phyloP scores from a whole-genome alignment of 2,329 filamentous ascomycete species.

The Thelonectria olida region DNA sequence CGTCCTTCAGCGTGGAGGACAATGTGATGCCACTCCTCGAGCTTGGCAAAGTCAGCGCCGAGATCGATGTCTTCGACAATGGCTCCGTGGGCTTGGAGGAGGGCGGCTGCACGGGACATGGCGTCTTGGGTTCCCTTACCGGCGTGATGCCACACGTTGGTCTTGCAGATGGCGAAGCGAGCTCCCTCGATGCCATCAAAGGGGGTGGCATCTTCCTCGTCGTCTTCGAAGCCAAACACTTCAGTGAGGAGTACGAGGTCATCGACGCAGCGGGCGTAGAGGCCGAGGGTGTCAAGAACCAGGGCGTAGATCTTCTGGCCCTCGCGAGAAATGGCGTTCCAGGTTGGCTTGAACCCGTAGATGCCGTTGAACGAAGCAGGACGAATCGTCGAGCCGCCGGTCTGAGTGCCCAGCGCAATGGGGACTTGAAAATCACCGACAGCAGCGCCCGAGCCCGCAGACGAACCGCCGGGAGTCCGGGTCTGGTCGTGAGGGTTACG shows the following conservation, averaged over 20 bases:
- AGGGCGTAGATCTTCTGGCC: slow-evolving; percentile 68
- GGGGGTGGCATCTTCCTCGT: slow-evolving; percentile 45
- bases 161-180: slow-evolving; percentile 66
- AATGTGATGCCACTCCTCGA: slow-evolving; percentile 63
- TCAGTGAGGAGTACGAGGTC: slow-evolving; percentile 68
- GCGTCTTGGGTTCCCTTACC: slow-evolving; percentile 56
- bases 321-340: slow-evolving; percentile 70
- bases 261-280: slow-evolving; percentile 66
- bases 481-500: slow-evolving; percentile 71
- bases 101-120: slow-evolving; percentile 49
- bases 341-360: slow-evolving; percentile 75
- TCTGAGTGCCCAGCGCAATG: slow-evolving; percentile 72
- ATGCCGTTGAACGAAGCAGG: slow-evolving; percentile 73
- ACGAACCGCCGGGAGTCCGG: slow-evolving; percentile 74
- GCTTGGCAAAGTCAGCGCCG: slow-evolving; percentile 56
- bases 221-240: slow-evolving; percentile 62
- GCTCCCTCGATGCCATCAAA: slow-evolving; percentile 55
- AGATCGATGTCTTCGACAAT: slow-evolving; percentile 65
- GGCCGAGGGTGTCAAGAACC: slow-evolving; percentile 69
- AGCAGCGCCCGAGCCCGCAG: slow-evolving; percentile 72
- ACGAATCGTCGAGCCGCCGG: slow-evolving; percentile 70
- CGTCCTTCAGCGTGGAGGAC: slow-evolving; percentile 64
- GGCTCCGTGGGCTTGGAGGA: slow-evolving; percentile 60
- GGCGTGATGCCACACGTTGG: slow-evolving; percentile 61
- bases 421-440: slow-evolving; percentile 73